Base-by-base conservation (phyloP, 306 rosid species). In the Canavalia gladiata region DNA sequence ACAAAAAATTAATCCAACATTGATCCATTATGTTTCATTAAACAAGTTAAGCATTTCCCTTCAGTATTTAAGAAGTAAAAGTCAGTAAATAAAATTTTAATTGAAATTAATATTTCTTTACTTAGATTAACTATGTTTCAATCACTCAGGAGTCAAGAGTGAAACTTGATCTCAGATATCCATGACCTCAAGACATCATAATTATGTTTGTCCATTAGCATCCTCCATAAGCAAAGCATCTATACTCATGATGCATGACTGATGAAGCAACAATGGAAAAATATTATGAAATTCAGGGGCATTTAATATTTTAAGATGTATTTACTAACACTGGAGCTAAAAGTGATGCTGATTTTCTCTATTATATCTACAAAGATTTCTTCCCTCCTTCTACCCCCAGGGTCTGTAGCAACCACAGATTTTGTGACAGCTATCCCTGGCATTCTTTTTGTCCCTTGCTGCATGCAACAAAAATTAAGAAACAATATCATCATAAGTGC, bases 331-430 rank as follows among this genome's bases (percentile, higher is more conserved):
- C 97, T 93, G 28, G 97, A 93, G 86, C 97, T 91, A 76, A 93
- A 91, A 82, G 97, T 93, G 64, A 91, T 86, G 85, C 96, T 93
- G 93, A 93, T 93, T 90, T 93, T 93, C 90, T 93, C 97, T 55
- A 93, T 93, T 84, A 93, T 91, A 81, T 91, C 97, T 33, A 93
- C 97, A 86, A 91, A 93, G 59, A 93, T 93, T 84, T 91, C 97
- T 87, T 93, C 97, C 87, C 97, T 93, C 88, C 50, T 90, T 82
- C 87, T 93, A 80, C 94, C 97, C 76, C 93, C 91, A 47, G 94
- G 93, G 47, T 88, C 97, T 66, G 87, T 91, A 64, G 94, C 94
- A 62, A 93, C 93, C 82, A 93, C 97, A 77, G 97, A 93, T 78
- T 93, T 93, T 70, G 97, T 91, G 83, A 93, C 94, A 51, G 97